Percentiles rank a stretch among this genome's conserved stretches.
Evolutionary conservation across 495 filamentous ascomycete species (phyloP).

Genomic region (Filosporella fistucella): DNA sequence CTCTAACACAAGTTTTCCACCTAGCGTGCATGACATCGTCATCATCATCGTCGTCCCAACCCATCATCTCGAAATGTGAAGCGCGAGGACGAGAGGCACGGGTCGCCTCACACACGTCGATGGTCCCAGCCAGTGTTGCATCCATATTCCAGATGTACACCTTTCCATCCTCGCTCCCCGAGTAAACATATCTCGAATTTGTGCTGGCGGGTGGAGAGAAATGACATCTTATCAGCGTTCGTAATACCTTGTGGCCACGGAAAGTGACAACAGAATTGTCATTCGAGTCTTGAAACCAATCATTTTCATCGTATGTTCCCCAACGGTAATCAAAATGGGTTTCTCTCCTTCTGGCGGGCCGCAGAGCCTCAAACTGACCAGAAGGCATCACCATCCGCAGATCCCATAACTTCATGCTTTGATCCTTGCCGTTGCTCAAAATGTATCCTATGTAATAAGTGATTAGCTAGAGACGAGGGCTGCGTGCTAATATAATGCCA

Average conservation of each 20-base stretch:
- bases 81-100: constrained; percentile 12
- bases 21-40: constrained; percentile 25
- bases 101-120: constrained; percentile 73
- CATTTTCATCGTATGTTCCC: constrained; percentile 59
- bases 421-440: constrained; percentile 91
- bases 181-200: constrained; percentile 89
- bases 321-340: constrained; percentile 78
- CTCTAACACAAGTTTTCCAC: constrained; percentile 83
- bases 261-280: constrained; percentile 94
- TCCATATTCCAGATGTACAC: constrained; percentile 94
- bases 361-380: constrained; percentile 51
- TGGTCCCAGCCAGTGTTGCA: constrained; percentile 73
- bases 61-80: neutral
- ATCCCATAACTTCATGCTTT: constrained; percentile 98
- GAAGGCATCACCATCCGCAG: constrained; percentile 75
- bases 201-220: constrained; percentile 89
- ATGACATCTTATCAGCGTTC: constrained; percentile 91
- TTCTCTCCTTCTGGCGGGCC: constrained; percentile 45
- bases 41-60: constrained; percentile 14
- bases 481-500: neutral
- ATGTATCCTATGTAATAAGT: constrained; percentile 57
- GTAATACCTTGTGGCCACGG: constrained; percentile 79
- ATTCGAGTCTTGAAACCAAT: constrained; percentile 71
- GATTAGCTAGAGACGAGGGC: neutral
- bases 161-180: constrained; percentile 80